Evolutionary conservation across 2,329 filamentous ascomycete genomes (phyloP).

Genomic region (Fusarium musae): DNA sequence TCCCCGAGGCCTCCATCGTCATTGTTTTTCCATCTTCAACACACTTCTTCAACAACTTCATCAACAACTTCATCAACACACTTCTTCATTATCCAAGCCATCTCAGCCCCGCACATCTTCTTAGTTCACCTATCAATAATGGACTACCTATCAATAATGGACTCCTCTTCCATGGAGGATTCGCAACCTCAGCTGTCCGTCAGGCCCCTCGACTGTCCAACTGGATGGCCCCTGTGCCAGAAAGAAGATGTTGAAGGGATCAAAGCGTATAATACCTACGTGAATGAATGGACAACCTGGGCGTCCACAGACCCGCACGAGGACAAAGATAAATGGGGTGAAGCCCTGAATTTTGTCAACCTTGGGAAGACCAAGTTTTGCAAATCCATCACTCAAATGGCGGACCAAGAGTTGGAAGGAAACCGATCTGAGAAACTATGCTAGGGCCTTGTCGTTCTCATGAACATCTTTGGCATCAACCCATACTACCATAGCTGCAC

Average conservation of each 20-base stretch:
- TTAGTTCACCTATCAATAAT: neutral
- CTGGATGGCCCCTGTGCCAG: neutral
- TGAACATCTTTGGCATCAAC: neutral
- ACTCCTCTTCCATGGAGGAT: neutral
- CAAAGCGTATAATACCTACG: neutral
- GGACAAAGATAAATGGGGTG: neutral
- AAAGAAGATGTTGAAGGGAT: neutral
- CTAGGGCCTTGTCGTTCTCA: neutral
- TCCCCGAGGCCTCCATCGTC: neutral
- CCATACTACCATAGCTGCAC: no score
- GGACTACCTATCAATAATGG: neutral
- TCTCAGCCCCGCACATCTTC: neutral
- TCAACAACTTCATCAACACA: neutral
- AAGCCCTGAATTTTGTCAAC: neutral
- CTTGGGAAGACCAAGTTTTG: no score
- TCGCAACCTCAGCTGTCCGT: no score
- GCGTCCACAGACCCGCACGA: neutral
- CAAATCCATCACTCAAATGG: no score
- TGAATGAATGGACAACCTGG: neutral
- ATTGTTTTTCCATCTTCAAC: neutral
- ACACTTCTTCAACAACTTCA: neutral
- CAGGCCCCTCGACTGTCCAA: neutral
- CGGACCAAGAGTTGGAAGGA: neutral
- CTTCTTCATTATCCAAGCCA: neutral
- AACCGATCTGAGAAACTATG: neutral